Conservation (phyloP, 2,329 filamentous ascomycete genomes). For the Apiospora phragmitis region DNA sequence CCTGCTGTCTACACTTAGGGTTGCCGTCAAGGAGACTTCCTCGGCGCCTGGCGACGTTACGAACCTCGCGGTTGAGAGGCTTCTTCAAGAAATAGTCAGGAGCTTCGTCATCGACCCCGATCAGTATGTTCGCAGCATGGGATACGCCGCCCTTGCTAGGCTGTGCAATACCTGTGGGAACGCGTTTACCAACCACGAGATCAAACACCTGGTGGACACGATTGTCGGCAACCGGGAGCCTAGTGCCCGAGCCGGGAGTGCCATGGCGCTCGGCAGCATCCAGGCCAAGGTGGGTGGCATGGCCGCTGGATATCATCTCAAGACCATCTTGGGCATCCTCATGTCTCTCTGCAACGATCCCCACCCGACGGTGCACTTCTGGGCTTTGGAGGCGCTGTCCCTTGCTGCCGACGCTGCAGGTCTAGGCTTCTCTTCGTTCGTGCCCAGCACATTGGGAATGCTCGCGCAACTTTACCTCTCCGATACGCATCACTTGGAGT, state of each 20-base stretch:
- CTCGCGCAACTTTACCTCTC: conserved; percentile 89
- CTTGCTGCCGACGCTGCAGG: conserved; percentile 90
- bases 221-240: conserved; percentile 94
- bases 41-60: conserved; percentile 73
- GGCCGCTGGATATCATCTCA: conserved; percentile 94
- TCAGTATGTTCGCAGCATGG: conserved; percentile 80
- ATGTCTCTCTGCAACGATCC: conserved; percentile 97
- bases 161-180: conserved; percentile 86
- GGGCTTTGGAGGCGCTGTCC: conserved; percentile 87
- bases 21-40: conserved; percentile 78
- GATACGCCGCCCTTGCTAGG: conserved; percentile 81
- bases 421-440: conserved; percentile 86
- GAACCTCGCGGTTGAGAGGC: conserved; percentile 74
- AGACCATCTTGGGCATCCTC: conserved; percentile 96
- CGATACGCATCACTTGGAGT: conserved; percentile 87
- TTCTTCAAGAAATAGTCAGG: conserved; percentile 74
- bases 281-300: conserved; percentile 96
- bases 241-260: conserved; percentile 89
- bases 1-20: conserved; percentile 76
- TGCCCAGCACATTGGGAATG: conserved; percentile 89
- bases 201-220: conserved; percentile 89
- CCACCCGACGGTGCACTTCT: conserved; percentile 93
- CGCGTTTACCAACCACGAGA: conserved; percentile 82
- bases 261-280: conserved; percentile 88
- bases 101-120: conserved; percentile 81